Base-by-base conservation (phyloP, 495 filamentous ascomycete genomes). In the Thermothielavioides terrestris region DNA sequence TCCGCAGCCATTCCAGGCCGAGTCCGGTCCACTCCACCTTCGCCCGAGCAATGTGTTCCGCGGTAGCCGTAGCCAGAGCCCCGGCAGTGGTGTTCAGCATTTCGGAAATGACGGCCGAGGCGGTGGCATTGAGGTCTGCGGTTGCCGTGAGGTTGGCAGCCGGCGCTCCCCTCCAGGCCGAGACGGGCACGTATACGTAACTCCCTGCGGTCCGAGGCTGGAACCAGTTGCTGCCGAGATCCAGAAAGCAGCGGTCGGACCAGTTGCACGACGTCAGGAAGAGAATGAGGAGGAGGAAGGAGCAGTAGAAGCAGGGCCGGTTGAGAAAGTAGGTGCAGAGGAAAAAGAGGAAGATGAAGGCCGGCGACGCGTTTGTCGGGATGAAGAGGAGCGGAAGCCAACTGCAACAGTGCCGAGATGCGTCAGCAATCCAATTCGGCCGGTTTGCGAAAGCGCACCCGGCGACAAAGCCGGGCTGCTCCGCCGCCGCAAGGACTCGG, bases 311-410 rank as follows among this genome's bases (percentile, higher is more conserved):
- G 71, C 88, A 94, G 49, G 88, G 88, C 46, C 88, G 79, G 63
- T 91, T 89, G 55, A 94, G 80, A 63, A 90, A 82, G 71, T 94
- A 94, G 57, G 88, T 94, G 59, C 86, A 82, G 54, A 89, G 71
- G 68, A 94, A 86, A 74, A 92, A 94, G 62, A 90, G 82, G 66
- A 91, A 80, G 56, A 94, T 88, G 73, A 94, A 92, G 52, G 86
- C 81, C 7, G 84, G 83, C 42, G 83, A 88, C 47, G 86, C 86
- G 61, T 88, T 86, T 49, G 82, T 87, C 46, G 82, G 80, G 52
- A 86, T 83, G 67, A 84, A 86, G 52, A 86, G 81, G 39, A 86
- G 73, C 11, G 82, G 82, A 22, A 86, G 74, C 81, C 82, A 86
- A 64, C 82, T 83, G 52, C 17, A 17, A 20, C 4, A n/a, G 15